These are phyloP conservation scores for Acidiella bohemica DNA, from an alignment of 495 filamentous ascomycete species.

Conservation along the genomic window DNA sequence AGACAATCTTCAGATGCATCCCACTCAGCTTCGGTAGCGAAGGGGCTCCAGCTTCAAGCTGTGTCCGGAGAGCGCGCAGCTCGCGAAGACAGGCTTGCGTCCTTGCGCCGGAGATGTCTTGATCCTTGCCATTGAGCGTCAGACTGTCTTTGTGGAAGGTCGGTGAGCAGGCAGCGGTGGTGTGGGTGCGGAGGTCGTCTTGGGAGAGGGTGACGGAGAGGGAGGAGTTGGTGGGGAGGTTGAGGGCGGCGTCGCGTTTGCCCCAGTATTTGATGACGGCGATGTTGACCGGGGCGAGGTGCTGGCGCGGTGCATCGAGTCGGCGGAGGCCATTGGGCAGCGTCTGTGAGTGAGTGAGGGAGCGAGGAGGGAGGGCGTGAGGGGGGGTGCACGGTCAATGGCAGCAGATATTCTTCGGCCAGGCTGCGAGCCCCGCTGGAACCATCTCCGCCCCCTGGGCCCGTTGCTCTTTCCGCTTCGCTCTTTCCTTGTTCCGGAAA, in stretches of 20 bases:
- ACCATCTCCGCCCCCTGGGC: too few species aligned
- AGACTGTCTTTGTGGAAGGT: slow-evolving; percentile 64
- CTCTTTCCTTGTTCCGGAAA: too few species aligned
- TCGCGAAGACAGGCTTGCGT: slow-evolving; percentile 83
- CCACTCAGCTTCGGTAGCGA: slow-evolving; percentile 63
- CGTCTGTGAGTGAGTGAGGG: too few species aligned
- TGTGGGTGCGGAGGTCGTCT: slow-evolving; percentile 83
- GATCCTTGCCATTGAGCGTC: slow-evolving; percentile 65
- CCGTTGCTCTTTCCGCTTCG: too few species aligned
- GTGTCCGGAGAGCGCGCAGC: slow-evolving; percentile 60
- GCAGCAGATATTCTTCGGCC: too few species aligned
- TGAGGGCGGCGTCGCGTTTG: slow-evolving; percentile 81
- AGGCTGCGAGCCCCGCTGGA: too few species aligned
- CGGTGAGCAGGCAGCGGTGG: slow-evolving; percentile 82
- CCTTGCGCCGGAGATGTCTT: slow-evolving; percentile 74
- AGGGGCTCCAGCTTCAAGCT: slow-evolving; percentile 55
- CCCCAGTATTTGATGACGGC: slow-evolving; percentile 99
- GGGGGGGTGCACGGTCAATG: too few species aligned
- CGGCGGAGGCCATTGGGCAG: too few species aligned
- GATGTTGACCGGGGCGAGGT: slow-evolving; percentile 97
- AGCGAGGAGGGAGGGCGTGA: too few species aligned
- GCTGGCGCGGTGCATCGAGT: too few species aligned
- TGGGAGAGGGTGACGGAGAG: slow-evolving; percentile 93
- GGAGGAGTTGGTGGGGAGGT: slow-evolving; percentile 94
- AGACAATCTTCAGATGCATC: slow-evolving; percentile 66